Conservation (phyloP, 2,329 filamentous ascomycete genomes). For the Pseudogymnoascus sp. region DNA sequence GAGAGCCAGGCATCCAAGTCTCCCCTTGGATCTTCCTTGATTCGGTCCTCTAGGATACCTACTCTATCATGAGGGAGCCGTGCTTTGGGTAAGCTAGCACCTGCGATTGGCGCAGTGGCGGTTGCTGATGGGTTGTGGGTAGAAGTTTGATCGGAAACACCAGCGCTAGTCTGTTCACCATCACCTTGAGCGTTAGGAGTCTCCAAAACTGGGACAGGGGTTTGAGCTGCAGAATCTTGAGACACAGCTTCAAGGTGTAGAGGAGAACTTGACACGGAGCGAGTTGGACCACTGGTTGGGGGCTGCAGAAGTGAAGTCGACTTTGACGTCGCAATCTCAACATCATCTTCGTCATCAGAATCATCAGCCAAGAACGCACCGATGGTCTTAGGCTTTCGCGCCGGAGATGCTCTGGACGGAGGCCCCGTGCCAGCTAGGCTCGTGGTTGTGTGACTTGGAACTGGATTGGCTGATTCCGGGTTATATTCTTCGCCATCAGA, state of each 20-base stretch:
- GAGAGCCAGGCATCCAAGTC: conserved; percentile 87
- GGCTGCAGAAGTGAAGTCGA: conserved; percentile 21
- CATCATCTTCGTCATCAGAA: conserved; percentile 29
- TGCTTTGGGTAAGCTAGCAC: conserved; percentile 23
- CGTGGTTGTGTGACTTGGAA: conserved; percentile 23
- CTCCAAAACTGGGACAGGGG: conserved; percentile 12
- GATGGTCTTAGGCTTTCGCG: conserved; percentile 22
- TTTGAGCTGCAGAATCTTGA: conserved; percentile 1
- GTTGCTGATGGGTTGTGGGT: background rate
- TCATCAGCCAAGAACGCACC: conserved; percentile 31
- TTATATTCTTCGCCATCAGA: conserved; percentile 28
- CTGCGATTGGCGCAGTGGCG: background rate
- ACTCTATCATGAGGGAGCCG: conserved; percentile 30
- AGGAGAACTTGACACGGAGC: conserved; percentile 13
- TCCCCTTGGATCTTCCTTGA: conserved; percentile 85
- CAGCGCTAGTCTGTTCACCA: conserved; percentile 8
- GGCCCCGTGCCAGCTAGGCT: conserved; percentile 26
- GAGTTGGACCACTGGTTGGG: conserved; percentile 22
- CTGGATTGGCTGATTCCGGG: conserved; percentile 18
- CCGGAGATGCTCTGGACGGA: conserved; percentile 26
- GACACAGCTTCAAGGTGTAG: conserved; percentile 3
- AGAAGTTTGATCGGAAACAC: conserved; percentile 16
- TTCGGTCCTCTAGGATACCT: conserved; percentile 67
- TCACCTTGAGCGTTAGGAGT: conserved; percentile 9
- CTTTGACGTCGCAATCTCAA: conserved; percentile 14